Percentiles rank a stretch among this genome's conserved stretches.
phyloP scores from a whole-genome alignment of 192 early-diverging fungal species.

The Geranomyces variabilis region DNA sequence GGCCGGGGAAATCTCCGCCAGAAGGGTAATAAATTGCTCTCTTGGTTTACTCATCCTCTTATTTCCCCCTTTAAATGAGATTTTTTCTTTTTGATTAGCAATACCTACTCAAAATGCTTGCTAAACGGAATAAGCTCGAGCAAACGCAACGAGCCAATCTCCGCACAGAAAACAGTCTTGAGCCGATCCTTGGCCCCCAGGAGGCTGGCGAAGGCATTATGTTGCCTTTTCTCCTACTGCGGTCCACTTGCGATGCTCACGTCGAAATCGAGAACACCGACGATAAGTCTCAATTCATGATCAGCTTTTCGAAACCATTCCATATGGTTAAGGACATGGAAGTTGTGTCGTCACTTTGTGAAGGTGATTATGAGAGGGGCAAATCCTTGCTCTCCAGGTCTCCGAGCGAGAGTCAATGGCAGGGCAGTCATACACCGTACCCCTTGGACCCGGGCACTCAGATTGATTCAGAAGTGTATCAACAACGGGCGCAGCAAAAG shows the following conservation, averaged over 20 bases:
- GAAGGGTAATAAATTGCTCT: constrained; percentile 16
- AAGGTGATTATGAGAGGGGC: background rate
- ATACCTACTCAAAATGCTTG: constrained; percentile 22
- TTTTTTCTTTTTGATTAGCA: constrained; percentile 8
- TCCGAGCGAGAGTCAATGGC: no score
- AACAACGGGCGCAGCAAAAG: background rate
- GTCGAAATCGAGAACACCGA: constrained; percentile 17
- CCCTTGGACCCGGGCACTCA: no score
- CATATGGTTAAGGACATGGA: constrained; percentile 26
- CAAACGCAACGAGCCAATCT: background rate
- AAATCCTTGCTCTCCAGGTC: no score
- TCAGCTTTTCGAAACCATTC: constrained; percentile 28
- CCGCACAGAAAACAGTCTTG: background rate
- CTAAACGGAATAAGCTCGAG: constrained; percentile 1
- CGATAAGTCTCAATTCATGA: constrained; percentile 4
- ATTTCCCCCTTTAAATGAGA: background rate
- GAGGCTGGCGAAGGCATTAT: background rate
- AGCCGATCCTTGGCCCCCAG: background rate
- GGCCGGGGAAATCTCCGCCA: background rate
- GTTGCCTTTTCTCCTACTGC: constrained; percentile 26
- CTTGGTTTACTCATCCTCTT: background rate
- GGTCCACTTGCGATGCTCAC: constrained; percentile 9
- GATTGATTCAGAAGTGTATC: background rate
- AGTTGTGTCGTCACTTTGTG: constrained; percentile 9
- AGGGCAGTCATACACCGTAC: no score